These are phyloP conservation scores for Eucalyptus erythrocorys DNA, from an alignment of 345 rosid genomes.

Conservation along the genomic window DNA sequence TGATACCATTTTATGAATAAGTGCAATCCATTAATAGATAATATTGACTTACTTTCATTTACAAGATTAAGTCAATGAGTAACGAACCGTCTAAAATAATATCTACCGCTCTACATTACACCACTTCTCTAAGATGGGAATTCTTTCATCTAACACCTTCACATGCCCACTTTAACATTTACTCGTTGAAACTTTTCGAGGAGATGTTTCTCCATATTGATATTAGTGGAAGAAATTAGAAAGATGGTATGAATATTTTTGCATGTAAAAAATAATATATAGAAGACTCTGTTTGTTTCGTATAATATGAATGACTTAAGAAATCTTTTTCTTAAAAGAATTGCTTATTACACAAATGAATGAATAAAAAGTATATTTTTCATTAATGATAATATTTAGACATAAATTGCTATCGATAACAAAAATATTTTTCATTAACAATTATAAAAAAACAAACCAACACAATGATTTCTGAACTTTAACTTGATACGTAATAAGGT, in stretches of 20 bases:
- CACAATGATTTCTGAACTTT: rapidly evolving
- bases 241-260: too few relatives aligned
- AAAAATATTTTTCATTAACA: too few relatives aligned
- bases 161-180: too few relatives aligned
- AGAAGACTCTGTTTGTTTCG: rapidly evolving
- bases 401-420: rapidly evolving
- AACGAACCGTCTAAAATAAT: neutral
- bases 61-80: too few relatives aligned
- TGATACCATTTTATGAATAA: too few relatives aligned
- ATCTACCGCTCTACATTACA: too few relatives aligned
- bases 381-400: rapidly evolving
- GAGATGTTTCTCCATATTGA: too few relatives aligned
- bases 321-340: too few relatives aligned
- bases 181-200: neutral
- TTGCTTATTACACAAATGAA: rapidly evolving
- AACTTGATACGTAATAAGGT: rapidly evolving
- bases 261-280: neutral
- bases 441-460: rapidly evolving
- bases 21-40: too few relatives aligned
- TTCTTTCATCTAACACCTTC: neutral
- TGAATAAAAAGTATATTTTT: rapidly evolving
- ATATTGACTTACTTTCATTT: neutral
- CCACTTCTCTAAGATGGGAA: neutral
- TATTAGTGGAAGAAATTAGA: too few relatives aligned
- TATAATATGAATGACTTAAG: too few relatives aligned